phyloP scores from a whole-genome alignment of 345 rosid genomes.

The Clarkia xantiana region DNA sequence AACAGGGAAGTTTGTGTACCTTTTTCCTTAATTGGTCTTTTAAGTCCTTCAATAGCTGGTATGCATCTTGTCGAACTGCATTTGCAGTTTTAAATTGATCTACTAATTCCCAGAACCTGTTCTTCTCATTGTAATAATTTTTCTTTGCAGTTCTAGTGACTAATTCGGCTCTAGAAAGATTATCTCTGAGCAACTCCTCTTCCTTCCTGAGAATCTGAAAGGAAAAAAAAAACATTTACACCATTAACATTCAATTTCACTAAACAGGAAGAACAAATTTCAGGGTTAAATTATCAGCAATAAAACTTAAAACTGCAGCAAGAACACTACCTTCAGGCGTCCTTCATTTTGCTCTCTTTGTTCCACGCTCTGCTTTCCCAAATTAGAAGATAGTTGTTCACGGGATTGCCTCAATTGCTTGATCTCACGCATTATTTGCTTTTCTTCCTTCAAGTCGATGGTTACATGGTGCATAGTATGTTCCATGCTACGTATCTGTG shows the following conservation, averaged over 20 bases:
- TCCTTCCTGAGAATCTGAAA: too few species aligned
- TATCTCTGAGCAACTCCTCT: too few species aligned
- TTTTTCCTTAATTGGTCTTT: conserved; percentile 45
- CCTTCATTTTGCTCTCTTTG: conserved; percentile 53
- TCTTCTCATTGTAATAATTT: too few species aligned
- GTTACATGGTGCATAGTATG: conserved; percentile 65
- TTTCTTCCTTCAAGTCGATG: conserved; percentile 60
- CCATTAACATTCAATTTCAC: conserved; percentile 16
- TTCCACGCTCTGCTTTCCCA: conserved; percentile 43
- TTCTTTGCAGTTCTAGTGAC: too few species aligned
- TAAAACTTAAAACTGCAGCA: not conserved
- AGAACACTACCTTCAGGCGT: conserved; percentile 49
- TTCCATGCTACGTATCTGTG: conserved; percentile 53
- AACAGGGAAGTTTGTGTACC: conserved; percentile 21
- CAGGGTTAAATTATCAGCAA: not conserved
- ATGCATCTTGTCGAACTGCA: conserved; percentile 59
- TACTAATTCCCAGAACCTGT: conserved; percentile 23
- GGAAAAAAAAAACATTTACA: too few species aligned
- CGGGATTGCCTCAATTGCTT: conserved; percentile 49
- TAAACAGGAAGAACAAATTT: not conserved
- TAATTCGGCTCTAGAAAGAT: too few species aligned
- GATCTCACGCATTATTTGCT: conserved; percentile 51
- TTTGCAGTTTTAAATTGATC: conserved; percentile 42
- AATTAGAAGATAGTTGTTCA: conserved; percentile 34
- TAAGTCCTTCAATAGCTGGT: conserved; percentile 34